A percentile compares a stretch with the other conserved stretches of the same genome.
phyloP scores from a whole-genome alignment of 345 rosid genomes.

The Melaleuca alternifolia region DNA sequence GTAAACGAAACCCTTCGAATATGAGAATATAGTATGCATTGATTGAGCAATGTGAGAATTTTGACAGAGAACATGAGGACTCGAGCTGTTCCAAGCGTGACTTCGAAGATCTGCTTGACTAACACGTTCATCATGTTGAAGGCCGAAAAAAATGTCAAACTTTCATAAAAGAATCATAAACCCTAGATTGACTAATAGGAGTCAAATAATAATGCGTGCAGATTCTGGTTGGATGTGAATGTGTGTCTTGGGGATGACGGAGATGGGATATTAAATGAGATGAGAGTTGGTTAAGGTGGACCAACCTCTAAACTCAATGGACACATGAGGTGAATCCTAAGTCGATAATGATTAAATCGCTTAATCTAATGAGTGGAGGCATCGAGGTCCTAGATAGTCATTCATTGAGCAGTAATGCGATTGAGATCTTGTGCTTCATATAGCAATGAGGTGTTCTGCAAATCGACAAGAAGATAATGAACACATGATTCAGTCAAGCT shows the following conservation, averaged over 20 bases:
- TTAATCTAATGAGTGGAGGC: not conserved
- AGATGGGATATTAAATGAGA: not conserved
- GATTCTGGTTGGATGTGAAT: not conserved
- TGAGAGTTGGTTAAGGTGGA: not conserved
- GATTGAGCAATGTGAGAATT: not conserved
- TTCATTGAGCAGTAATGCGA: not conserved
- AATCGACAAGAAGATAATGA: not conserved
- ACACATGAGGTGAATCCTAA: not conserved
- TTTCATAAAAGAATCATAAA: not conserved
- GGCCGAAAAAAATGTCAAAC: not conserved
- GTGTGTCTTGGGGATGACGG: not conserved
- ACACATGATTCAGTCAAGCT: not conserved
- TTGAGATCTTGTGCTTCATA: not conserved
- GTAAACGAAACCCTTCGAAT: not conserved
- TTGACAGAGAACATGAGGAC: not conserved
- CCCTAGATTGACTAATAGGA: not conserved
- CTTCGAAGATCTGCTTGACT: not conserved
- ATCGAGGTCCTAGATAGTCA: not conserved
- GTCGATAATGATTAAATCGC: not conserved
- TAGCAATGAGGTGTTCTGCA: not conserved
- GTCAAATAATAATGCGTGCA: not conserved
- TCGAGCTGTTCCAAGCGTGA: not conserved
- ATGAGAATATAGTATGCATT: not conserved
- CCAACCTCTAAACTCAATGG: not conserved
- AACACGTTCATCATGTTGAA: not conserved